These are phyloP conservation scores for Hippophae gyantsensis DNA, from an alignment of 306 rosid species.

Conservation along the genomic window DNA sequence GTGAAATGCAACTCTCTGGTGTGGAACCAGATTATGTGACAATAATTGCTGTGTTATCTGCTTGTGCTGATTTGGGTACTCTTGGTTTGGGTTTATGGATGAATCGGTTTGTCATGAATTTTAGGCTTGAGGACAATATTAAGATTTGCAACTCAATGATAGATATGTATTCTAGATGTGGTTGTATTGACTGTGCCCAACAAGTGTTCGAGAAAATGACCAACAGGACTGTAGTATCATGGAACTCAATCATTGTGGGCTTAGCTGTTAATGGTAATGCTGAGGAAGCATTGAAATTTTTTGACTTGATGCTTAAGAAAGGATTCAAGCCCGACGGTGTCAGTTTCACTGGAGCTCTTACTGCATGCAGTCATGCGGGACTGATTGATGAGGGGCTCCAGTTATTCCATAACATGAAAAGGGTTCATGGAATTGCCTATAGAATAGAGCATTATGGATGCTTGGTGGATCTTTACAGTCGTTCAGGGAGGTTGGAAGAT, in stretches of 20 bases:
- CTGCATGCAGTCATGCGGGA: conserved; percentile 82
- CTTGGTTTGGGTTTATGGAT: conserved; percentile 72
- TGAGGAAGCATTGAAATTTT: conserved; percentile 53
- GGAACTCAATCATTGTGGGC: conserved; percentile 87
- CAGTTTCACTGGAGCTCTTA: conserved; percentile 78
- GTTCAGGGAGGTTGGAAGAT: conserved; percentile 74
- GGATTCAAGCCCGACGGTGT: conserved; percentile 67
- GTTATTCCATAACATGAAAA: conserved; percentile 56
- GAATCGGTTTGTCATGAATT: conserved; percentile 40
- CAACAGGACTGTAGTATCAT: conserved; percentile 48
- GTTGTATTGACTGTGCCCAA: conserved; percentile 57
- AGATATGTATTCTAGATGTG: conserved; percentile 84
- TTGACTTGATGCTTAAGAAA: conserved; percentile 52
- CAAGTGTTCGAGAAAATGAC: conserved; percentile 56
- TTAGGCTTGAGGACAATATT: conserved; percentile 35
- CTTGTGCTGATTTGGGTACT: conserved; percentile 81
- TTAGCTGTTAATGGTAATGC: conserved; percentile 70
- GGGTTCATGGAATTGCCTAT: conserved; percentile 35
- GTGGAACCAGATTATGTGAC: conserved; percentile 71
- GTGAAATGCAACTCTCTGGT: conserved; percentile 62
- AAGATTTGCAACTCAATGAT: conserved; percentile 57
- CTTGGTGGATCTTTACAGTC: conserved; percentile 72
- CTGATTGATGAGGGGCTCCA: conserved; percentile 48
- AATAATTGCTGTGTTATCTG: conserved; percentile 58
- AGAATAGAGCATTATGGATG: conserved; percentile 87